These are phyloP conservation scores for Xylaria grammica DNA, from an alignment of 495 filamentous ascomycete genomes.

Conservation along the genomic window DNA sequence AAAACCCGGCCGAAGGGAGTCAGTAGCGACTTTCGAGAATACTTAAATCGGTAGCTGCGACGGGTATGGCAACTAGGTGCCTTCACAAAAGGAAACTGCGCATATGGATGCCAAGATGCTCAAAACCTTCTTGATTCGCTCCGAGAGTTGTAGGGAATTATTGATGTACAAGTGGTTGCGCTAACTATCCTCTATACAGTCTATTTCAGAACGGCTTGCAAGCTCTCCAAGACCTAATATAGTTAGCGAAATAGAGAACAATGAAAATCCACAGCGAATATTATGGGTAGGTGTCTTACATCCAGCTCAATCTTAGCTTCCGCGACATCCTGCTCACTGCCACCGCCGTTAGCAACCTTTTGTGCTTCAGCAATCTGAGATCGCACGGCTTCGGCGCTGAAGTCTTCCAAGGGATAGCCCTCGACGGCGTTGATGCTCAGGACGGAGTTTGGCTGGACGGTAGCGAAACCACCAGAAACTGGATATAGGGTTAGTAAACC, in stretches of 20 bases:
- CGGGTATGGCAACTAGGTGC: constrained; percentile 13
- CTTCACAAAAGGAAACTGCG: constrained; percentile 17
- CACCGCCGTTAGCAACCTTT: constrained; percentile 88
- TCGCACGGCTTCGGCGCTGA: constrained; percentile 82
- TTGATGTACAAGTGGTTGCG: constrained; percentile 39
- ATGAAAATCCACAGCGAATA: neutral
- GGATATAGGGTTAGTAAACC: constrained; percentile 28
- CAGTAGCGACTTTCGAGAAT: neutral
- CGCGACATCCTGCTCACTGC: constrained; percentile 96
- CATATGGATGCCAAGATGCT: constrained; percentile 21
- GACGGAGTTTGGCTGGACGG: constrained; percentile 92
- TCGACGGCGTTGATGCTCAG: constrained; percentile 98
- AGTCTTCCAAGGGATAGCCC: constrained; percentile 91
- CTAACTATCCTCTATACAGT: constrained; percentile 31
- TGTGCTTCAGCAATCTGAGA: constrained; percentile 90
- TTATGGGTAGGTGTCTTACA: constrained; percentile 59
- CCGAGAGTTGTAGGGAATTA: constrained; percentile 28
- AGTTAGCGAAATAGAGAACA: constrained; percentile 14
- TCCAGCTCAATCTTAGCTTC: constrained; percentile 99
- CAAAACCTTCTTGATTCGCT: constrained; percentile 28
- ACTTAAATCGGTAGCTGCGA: neutral
- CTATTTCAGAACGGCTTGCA: constrained; percentile 79
- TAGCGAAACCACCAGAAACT: constrained; percentile 97
- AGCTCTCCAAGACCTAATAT: constrained; percentile 71
- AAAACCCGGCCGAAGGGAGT: neutral